Evolutionary conservation across 164 flowering plant genomes (phyloP), one percentile per base, ranked within the genome.

Genomic region (Litsea cubeba): DNA sequence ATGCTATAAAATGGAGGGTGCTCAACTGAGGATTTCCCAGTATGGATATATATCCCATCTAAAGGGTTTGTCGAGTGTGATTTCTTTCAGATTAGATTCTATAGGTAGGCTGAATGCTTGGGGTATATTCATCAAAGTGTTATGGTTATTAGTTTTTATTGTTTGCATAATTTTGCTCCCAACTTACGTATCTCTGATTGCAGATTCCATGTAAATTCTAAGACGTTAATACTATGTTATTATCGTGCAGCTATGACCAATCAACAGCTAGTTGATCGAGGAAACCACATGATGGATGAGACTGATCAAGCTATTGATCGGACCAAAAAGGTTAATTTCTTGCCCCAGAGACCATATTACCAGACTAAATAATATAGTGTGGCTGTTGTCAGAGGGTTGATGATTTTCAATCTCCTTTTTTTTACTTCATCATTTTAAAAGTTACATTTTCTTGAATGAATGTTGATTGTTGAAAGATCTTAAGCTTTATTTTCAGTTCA

Each of bases 231-330:
- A 15, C n/a, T 54, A 54, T 54, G n/a, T 54, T 17, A 54, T 54
- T 14, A 54, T 71, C 15, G 75, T 85, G 75, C 92, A 94, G 98
- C 88, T 69, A 89, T 94, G 98, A 77, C 90, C 76, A 92, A 94
- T 82, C 94, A 94, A 72, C 86, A 94, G 75, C 80, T 94, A 63
- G 74, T 94, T 35, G 97, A 92, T 82, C 75, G 69, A 28, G 98
- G 98, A 72, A 83, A 91, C 75, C 76, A 26, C 28, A 91, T 89
- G 97, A 88, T 94, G 96, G 90, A 90, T 81, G 98, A 94, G 66
- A 91, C 97, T 57, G 97, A 94, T 84, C 93, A 94, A 85, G 91
- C 89, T 25, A 89, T 94, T 80, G 94, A 94, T 73, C 83, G 97
- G 76, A 83, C 92, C 24, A 90, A 91, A 79, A 85, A 92, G 94